These are phyloP conservation scores for Tricholomella constricta DNA, from an alignment of 768 basidiomycete species.

Conservation along the genomic window DNA sequence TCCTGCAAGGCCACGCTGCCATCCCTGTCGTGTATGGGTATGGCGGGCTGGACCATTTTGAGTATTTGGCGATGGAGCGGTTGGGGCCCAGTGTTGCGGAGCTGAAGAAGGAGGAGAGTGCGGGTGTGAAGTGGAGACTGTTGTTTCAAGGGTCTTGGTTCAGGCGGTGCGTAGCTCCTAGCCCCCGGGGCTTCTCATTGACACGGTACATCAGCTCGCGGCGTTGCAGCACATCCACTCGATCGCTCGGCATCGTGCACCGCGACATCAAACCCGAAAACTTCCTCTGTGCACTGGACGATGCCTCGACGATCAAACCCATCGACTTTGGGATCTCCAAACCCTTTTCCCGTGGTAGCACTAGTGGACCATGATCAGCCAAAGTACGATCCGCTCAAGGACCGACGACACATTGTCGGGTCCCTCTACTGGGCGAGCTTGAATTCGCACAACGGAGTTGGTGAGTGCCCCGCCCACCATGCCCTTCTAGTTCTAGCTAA, in stretches of 20 bases:
- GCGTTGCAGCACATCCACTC: conserved; percentile 34
- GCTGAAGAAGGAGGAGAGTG: conserved; percentile 14
- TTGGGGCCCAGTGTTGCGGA: conserved; percentile 26
- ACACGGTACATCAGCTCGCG: conserved; percentile 20
- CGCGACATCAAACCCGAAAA: conserved; percentile 40
- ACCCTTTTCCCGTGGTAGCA: conserved; percentile 16
- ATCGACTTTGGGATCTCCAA: conserved; percentile 34
- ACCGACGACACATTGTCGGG: conserved; percentile 25
- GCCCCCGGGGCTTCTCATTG: not conserved
- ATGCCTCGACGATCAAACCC: conserved; percentile 27
- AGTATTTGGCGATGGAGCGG: conserved; percentile 35
- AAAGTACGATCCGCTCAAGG: conserved; percentile 25
- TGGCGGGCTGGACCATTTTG: conserved; percentile 34
- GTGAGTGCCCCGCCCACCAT: conserved; percentile 19
- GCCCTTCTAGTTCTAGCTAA: conserved; percentile 8
- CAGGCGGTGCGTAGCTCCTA: conserved; percentile 23
- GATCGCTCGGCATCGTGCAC: conserved; percentile 32
- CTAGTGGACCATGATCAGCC: too few species aligned
- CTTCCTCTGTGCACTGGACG: conserved; percentile 27
- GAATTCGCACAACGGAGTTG: conserved; percentile 32
- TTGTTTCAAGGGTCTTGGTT: conserved; percentile 20
- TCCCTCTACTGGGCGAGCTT: conserved; percentile 34
- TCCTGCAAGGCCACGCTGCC: conserved; percentile 30
- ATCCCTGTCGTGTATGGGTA: conserved; percentile 34
- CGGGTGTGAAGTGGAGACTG: conserved; percentile 22